phyloP scores from a whole-genome alignment of 495 filamentous ascomycete genomes.

The Stereocaulon alpinum region DNA sequence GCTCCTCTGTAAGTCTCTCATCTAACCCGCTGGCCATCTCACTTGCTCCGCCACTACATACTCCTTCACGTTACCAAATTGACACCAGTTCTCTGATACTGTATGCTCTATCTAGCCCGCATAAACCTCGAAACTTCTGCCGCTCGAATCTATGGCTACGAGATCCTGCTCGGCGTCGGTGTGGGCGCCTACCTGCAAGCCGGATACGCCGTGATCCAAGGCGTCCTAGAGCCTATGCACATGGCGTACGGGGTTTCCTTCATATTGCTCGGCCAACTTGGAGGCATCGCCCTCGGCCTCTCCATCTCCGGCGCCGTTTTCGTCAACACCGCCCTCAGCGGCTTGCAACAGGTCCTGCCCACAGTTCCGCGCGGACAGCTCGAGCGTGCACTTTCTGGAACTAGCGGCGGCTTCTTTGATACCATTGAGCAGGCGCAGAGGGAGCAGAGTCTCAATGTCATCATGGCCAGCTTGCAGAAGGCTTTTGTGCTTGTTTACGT shows the following conservation, averaged over 20 bases:
- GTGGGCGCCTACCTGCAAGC: slow-evolving; percentile 38
- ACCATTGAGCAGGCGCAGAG: too few relatives aligned
- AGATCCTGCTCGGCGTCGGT: slow-evolving; percentile 42
- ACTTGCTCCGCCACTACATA: too few relatives aligned
- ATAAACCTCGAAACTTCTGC: too few relatives aligned
- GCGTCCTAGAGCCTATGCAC: slow-evolving; percentile 24
- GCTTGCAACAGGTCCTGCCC: neutral
- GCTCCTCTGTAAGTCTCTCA: too few relatives aligned
- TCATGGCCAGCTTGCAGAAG: too few relatives aligned
- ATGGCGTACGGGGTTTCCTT: neutral
- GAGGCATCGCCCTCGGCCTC: neutral
- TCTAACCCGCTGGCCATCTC: too few relatives aligned
- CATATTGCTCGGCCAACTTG: neutral
- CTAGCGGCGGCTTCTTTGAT: neutral
- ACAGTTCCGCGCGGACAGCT: neutral
- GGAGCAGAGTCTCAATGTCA: too few relatives aligned
- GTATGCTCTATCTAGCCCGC: too few relatives aligned
- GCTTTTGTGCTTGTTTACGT: too few relatives aligned
- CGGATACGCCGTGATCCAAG: slow-evolving; percentile 42
- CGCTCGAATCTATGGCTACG: slow-evolving; percentile 42
- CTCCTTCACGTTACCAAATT: too few relatives aligned
- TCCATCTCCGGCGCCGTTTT: neutral
- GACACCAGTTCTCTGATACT: too few relatives aligned
- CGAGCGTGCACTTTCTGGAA: neutral
- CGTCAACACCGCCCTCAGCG: neutral